Percentiles rank a stretch among this genome's conserved stretches.
Conservation (phyloP, 2,329 filamentous ascomycete species). For the Macrophomina tecta region DNA sequence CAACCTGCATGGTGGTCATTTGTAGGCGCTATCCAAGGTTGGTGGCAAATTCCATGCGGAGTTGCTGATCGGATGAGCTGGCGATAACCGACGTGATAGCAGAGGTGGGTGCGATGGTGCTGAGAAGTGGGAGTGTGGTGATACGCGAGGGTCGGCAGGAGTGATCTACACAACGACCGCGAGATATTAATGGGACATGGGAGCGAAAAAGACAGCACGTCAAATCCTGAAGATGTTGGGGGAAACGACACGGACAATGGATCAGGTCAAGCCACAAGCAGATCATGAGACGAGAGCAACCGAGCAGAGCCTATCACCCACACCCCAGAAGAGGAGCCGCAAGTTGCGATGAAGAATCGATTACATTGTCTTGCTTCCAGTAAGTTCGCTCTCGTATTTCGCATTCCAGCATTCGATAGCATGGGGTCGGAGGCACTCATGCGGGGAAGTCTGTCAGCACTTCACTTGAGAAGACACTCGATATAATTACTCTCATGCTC, state of each 20-base stretch:
- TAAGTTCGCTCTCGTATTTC: neutral
- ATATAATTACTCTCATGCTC: too few relatives aligned
- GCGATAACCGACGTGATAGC: conserved; percentile 1
- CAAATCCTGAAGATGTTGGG: neutral
- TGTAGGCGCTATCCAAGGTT: neutral
- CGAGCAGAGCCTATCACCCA: neutral
- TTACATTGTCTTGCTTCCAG: conserved; percentile 29
- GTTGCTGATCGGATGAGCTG: conserved; percentile 4
- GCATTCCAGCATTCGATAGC: neutral
- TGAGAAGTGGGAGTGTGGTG: conserved; percentile 1
- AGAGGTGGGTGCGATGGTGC: neutral
- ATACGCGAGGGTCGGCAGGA: neutral
- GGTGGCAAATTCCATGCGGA: neutral
- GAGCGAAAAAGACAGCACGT: neutral
- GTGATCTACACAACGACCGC: neutral
- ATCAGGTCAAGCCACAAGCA: neutral
- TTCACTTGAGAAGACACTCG: too few relatives aligned
- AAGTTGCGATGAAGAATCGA: conserved; percentile 32
- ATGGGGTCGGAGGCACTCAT: too few relatives aligned
- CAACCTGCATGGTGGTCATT: neutral
- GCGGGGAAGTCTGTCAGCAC: neutral
- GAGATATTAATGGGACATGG: too few relatives aligned
- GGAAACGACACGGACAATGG: conserved; percentile 21
- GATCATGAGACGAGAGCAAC: neutral
- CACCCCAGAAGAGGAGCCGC: conserved; percentile 30